Conservation (phyloP, 495 filamentous ascomycete species). For the Talaromyces wortmannii region DNA sequence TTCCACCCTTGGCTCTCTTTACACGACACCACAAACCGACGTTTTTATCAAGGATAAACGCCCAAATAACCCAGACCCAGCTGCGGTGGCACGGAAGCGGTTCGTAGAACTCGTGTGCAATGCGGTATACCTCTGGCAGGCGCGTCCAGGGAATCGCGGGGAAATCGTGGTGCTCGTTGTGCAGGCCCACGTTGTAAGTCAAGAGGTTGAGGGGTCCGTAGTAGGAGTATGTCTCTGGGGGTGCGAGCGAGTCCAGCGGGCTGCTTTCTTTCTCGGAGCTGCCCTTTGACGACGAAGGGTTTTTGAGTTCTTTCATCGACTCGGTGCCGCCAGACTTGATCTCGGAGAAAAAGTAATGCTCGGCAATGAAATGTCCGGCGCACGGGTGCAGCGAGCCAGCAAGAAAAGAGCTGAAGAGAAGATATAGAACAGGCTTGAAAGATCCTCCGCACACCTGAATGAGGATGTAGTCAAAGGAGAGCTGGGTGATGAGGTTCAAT, state of each 20-base stretch:
- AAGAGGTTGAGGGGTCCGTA: constrained; percentile 89
- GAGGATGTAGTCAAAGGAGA: constrained; percentile 70
- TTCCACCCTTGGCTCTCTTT: constrained; percentile 79
- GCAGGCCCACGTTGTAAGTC: constrained; percentile 93
- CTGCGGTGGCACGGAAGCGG: constrained; percentile 80
- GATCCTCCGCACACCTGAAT: constrained; percentile 48
- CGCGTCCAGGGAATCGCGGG: constrained; percentile 93
- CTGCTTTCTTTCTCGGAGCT: constrained; percentile 21
- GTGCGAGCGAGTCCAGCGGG: constrained; percentile 40
- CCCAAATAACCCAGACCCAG: constrained; percentile 91
- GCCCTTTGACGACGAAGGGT: constrained; percentile 9
- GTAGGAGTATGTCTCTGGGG: constrained; percentile 97
- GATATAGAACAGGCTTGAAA: constrained; percentile 60
- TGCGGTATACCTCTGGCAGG: constrained; percentile 62
- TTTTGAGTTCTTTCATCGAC: constrained; percentile 37
- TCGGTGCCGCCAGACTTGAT: constrained; percentile 50
- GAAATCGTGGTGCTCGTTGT: constrained; percentile 99
- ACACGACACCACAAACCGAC: constrained; percentile 88
- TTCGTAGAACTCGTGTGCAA: constrained; percentile 91
- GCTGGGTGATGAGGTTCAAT: constrained; percentile 69
- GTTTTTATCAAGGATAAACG: constrained; percentile 83
- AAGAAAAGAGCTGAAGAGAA: constrained; percentile 82
- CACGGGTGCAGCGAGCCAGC: constrained; percentile 92
- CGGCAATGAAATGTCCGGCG: constrained; percentile 97
- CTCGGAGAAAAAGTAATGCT: constrained; percentile 95